Base-by-base conservation (phyloP, 371 early-diverging fungal genomes). In the Mucor plumbeus region DNA sequence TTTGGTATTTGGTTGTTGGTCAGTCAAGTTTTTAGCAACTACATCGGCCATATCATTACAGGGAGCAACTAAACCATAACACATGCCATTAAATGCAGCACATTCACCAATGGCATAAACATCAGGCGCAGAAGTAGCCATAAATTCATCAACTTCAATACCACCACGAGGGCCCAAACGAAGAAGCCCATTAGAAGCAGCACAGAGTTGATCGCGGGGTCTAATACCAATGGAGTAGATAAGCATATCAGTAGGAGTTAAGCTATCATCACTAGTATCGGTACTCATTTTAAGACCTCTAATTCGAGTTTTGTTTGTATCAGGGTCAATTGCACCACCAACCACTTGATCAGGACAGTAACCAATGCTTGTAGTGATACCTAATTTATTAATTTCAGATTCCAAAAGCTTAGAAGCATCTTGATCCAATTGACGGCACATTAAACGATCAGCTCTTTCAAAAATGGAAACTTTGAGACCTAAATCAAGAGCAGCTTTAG, bases 1-100 rank as follows among this genome's bases (percentile, higher is more conserved):
- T 73, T 54, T 71, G 50, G 38, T 60, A 43, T 63, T 54, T 4
- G 15, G 19, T 26, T 41, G 13, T 19, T 65, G 60, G 0, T 78
- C 68, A 14, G 84, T 75, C 38, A 90, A 62, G 69, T 87, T 85
- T n/a, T 75, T 75, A 7, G 89, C 88, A 39, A 87, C 83, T 3
- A 85, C 77, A 36, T 87, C 87, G 26, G 90, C 90, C 90, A 90
- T 90, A 33, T 90, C 89, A 41, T 88, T 87, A 54, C 90, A 88
- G 35, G 90, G 90, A 10, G 86, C 90, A 17, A 88, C 87, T 7
- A 90, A 72, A 47, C 90, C 90, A 66, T 87, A 90, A 41, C 70
- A 72, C 61, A 78, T 71, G n/a, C 70, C 83, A 35, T 75, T 73
- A 60, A 75, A 78, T 21, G 75, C 73, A 39, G 85, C 90, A 61